A percentile compares a stretch with the other conserved stretches of the same genome.
phyloP scores from a whole-genome alignment of 805 yeast genomes.

The Kockiozyma suomiensis region DNA sequence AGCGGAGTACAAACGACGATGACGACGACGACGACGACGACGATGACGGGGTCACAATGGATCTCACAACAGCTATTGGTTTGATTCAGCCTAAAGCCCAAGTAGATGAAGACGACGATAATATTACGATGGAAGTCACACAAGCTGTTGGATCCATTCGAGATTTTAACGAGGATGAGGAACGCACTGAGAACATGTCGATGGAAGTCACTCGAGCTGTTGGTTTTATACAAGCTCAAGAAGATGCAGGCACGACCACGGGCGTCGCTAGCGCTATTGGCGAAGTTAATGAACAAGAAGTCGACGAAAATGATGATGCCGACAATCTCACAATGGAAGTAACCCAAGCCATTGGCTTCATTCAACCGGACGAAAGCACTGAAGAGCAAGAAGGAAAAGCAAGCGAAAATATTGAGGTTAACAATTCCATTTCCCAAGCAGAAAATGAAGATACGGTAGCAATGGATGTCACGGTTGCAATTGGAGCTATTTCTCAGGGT shows the following conservation, averaged over 20 bases:
- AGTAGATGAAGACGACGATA: slow-evolving; percentile 11
- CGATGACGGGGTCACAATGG: slow-evolving; percentile 29
- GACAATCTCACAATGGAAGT: slow-evolving; percentile 5
- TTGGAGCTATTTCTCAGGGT: slow-evolving; percentile 10
- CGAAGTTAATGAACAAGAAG: neutral
- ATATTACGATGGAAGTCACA: slow-evolving; percentile 33
- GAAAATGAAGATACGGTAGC: slow-evolving; percentile 6
- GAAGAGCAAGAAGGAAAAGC: slow-evolving; percentile 4
- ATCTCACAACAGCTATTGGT: slow-evolving; percentile 29
- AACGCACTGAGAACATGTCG: slow-evolving; percentile 3
- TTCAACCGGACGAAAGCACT: slow-evolving; percentile 1
- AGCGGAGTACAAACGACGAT: neutral
- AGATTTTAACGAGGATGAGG: slow-evolving; percentile 3
- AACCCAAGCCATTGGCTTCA: slow-evolving; percentile 20
- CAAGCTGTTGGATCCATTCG: slow-evolving; percentile 30
- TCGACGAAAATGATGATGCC: neutral
- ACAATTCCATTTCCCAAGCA: neutral
- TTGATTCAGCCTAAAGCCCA: neutral
- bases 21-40: slow-evolving; percentile 27
- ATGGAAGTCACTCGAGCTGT: slow-evolving; percentile 27
- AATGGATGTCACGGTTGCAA: slow-evolving; percentile 31
- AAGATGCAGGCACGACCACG: slow-evolving; percentile 18
- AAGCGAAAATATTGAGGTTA: neutral
- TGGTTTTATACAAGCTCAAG: slow-evolving; percentile 18
- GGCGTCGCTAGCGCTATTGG: slow-evolving; percentile 24